phyloP scores from a whole-genome alignment of 306 rosid genomes.

The Cercis canadensis region DNA sequence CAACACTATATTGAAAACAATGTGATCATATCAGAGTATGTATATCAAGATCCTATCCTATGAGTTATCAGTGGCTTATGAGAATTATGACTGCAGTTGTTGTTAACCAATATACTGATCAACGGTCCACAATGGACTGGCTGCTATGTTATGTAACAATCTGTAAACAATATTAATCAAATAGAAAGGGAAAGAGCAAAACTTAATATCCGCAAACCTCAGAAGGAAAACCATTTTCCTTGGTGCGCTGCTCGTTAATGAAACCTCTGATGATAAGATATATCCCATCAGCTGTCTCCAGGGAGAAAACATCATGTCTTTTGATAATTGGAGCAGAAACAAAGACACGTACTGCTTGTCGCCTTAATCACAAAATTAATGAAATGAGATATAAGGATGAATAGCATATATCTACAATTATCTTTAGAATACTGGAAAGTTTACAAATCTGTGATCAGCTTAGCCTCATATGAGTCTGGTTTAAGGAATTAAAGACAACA shows the following conservation, averaged over 20 bases:
- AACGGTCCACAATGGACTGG: neutral
- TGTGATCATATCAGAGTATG: neutral
- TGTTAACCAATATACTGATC: neutral
- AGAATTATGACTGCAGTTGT: neutral
- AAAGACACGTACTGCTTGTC: slow-evolving; percentile 57
- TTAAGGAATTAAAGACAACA: neutral
- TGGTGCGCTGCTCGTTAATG: slow-evolving; percentile 58
- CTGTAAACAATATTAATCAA: neutral
- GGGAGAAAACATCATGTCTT: slow-evolving; percentile 55
- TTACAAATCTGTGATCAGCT: too few relatives aligned
- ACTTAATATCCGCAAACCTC: slow-evolving; percentile 46
- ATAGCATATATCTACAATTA: too few relatives aligned
- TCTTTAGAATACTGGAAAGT: too few relatives aligned
- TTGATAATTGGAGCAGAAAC: slow-evolving; percentile 65
- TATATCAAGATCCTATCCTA: neutral
- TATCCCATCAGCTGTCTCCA: slow-evolving; percentile 73
- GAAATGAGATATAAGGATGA: neutral
- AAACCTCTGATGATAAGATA: slow-evolving; percentile 51
- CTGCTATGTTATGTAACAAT: neutral
- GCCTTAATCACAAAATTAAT: slow-evolving; percentile 44
- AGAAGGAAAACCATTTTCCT: slow-evolving; percentile 60
- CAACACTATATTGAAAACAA: neutral
- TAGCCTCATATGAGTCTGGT: neutral
- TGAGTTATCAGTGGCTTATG: neutral
- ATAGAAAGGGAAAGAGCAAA: neutral